phyloP scores from a whole-genome alignment of 2,329 filamentous ascomycete genomes.

The Monosporascus sp. region DNA sequence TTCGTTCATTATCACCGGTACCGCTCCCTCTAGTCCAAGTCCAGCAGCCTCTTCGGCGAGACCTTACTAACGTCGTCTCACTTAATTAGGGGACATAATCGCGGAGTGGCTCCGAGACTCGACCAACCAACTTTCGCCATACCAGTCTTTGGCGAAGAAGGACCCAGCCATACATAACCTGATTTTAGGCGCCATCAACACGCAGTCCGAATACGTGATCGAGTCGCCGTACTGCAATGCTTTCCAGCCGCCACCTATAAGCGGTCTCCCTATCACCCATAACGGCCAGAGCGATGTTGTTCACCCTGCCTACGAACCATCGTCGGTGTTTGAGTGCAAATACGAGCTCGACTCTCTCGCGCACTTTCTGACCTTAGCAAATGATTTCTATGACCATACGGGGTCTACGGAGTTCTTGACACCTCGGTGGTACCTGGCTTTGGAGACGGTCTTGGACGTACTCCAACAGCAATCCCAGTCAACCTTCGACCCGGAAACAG shows the following conservation, averaged over 20 bases:
- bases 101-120: conserved; percentile 91
- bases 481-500: conserved; percentile 70
- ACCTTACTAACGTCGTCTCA: neutral
- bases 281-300: conserved; percentile 83
- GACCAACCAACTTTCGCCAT: conserved; percentile 88
- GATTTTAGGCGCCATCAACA: conserved; percentile 91
- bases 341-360: conserved; percentile 96
- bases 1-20: conserved; percentile 85
- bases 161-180: conserved; percentile 74
- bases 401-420: conserved; percentile 74
- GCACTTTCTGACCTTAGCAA: conserved; percentile 79
- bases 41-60: neutral
- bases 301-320: conserved; percentile 80
- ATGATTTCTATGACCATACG: conserved; percentile 81
- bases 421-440: conserved; percentile 69
- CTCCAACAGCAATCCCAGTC: conserved; percentile 73
- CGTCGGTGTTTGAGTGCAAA: conserved; percentile 93
- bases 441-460: conserved; percentile 69
- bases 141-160: conserved; percentile 77
- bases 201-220: conserved; percentile 91
- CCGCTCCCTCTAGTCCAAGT: neutral
- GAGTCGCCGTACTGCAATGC: conserved; percentile 96
- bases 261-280: conserved; percentile 62
- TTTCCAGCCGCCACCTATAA: conserved; percentile 89
- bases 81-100: conserved; percentile 62